Evolutionary conservation across 352 stramenopile species (phyloP), one percentile per base, ranked within the genome.

Genomic region (Phytopythium sindhum): DNA sequence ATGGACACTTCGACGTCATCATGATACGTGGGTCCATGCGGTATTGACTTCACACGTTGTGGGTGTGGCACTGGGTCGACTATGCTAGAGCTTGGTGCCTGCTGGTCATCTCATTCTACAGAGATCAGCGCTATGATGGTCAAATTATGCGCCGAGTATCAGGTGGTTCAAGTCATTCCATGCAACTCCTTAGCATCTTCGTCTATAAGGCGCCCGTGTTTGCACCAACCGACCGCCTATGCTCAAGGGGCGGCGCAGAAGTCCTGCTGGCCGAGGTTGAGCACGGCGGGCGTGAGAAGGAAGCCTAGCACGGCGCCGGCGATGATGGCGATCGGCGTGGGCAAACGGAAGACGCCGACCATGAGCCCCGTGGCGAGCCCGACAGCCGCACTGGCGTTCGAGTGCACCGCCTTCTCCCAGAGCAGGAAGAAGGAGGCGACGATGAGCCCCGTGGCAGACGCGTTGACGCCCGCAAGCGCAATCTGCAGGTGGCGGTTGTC

Each of bases 391-490:
- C 85, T 81, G 23, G 83, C 89, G 33, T 93, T 87, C 42, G 73
- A 89, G 48, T 78, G 69, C 37, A 98, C 82, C 0, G 91, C 86
- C 55, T 91, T 87, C 50, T 95, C 83, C 73, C 84, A 97, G 24
- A 98, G 67, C 61, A 96, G 79, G 19, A 97, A 86, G 69, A 96
- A 96, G 28, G 88, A 94, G 28, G 88, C 89, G 64, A 93, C 81
- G 58, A 98, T 85, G 41, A 97, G 78, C n/a, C 91, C 93, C 60
- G 95, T 96, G 12, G 91, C 91, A 4, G 91, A 85, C 6, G 91
- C 81, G 67, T 97, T 97, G n/a, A 97, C 82, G 56, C 93, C 93
- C 39, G 90, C 88, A 47, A 98, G 70, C 53, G 93, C 80, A 23
- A 90, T 82, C 70, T 97, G 93, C 63, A 98, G 93, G 47, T 74